Evolutionary conservation across 1,284 basidiomycete genomes (phyloP), one percentile per base, ranked within the genome.

Genomic region (Trametes hirsuta): DNA sequence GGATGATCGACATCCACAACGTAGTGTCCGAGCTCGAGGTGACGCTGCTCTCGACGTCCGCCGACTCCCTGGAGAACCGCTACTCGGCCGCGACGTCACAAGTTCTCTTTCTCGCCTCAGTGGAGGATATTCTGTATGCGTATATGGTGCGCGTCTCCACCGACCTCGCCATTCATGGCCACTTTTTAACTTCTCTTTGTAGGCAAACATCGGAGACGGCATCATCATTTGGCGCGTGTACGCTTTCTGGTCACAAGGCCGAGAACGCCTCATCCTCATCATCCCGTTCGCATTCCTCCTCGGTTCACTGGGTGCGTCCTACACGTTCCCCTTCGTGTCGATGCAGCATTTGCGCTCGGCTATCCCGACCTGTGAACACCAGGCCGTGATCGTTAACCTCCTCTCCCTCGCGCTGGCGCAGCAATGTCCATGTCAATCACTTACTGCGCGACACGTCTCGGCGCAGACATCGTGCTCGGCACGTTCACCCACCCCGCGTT

Each of bases 1-100:
- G 64, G 64, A 60, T 62, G 37, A 58, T 65, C 34, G 64, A 65
- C 41, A 56, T 62, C 8, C 57, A 58, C 30, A 58, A 62, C 35
- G 36, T 60, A 30, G 41, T 65, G 34, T 36, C 45, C 10, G 60
- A 59, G 42, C 25, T 59, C 2, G 39, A 47, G 22, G 39, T 60
- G 11, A 56, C 47, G 15, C 48, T 65, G 12, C 53, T 60, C 18
- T 47, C 49, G 1, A 47, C 25, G 4, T 51, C 50, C 18, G 24
- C 41, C n/a, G 35, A 54, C 22, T 30, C 58, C 3, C 58, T 65
- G 22, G 47, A 35, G 6, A 53, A 60, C 36, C 22, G 35, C 12
- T 59, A 63, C 48, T 35, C 36, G 18, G 22, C 36, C 18, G 53
- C 64, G 5, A 40, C 53, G 15, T 6, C 18, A 24, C 25, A 39